Conservation (phyloP, 805 yeast genomes). For the Yarrowia sp. region DNA sequence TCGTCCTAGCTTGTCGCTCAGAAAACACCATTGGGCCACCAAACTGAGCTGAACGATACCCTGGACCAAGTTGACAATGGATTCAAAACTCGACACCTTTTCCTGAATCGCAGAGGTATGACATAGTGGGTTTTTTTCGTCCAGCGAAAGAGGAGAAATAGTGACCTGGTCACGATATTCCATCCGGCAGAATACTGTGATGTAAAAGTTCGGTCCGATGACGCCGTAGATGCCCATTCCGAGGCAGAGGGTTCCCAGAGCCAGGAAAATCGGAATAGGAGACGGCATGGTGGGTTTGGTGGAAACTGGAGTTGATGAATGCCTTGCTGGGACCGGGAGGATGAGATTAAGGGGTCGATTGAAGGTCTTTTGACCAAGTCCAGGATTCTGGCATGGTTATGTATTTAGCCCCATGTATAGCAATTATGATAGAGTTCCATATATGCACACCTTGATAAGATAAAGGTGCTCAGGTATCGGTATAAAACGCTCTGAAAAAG, state of each 20-base stretch:
- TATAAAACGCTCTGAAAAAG: no score
- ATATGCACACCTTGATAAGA: not conserved
- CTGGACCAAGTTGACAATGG: not conserved
- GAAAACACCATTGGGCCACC: slow-evolving; percentile 17
- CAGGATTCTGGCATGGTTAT: not conserved
- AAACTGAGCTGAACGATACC: slow-evolving; percentile 1
- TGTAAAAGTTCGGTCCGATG: slow-evolving; percentile 20
- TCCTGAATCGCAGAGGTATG: slow-evolving; percentile 4
- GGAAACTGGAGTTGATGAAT: not conserved
- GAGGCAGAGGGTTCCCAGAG: not conserved
- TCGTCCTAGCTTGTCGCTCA: slow-evolving; percentile 13
- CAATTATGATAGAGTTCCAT: not conserved
- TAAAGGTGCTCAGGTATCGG: not conserved
- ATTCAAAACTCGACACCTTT: slow-evolving; percentile 5
- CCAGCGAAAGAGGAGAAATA: not conserved
- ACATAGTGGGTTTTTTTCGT: slow-evolving; percentile 19
- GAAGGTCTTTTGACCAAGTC: no score
- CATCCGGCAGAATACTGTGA: not conserved
- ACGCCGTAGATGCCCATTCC: slow-evolving; percentile 13
- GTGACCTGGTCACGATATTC: not conserved
- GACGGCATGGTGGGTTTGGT: not conserved
- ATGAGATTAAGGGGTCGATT: not conserved
- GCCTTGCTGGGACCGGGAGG: not conserved
- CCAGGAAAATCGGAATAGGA: slow-evolving; percentile 13
- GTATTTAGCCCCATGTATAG: not conserved